Conservation (phyloP, 2,329 filamentous ascomycete species). For the Penicillium sp. region DNA sequence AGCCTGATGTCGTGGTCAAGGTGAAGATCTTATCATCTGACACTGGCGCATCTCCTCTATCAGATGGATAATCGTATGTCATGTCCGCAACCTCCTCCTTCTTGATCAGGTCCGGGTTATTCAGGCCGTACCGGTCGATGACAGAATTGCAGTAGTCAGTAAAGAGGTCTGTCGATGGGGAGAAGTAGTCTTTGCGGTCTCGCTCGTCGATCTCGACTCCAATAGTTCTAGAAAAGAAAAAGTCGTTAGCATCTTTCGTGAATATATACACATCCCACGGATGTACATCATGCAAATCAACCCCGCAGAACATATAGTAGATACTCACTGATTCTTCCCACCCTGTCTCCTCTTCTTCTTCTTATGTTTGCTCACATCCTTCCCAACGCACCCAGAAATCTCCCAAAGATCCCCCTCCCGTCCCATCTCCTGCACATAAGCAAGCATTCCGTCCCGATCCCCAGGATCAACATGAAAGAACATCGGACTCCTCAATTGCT, state of each 20-base stretch:
- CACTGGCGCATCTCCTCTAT: slow-evolving; percentile 41
- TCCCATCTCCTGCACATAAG: slow-evolving; percentile 63
- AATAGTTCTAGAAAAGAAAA: slow-evolving; percentile 12
- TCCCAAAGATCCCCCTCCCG: slow-evolving; percentile 67
- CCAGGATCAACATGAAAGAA: slow-evolving; percentile 78
- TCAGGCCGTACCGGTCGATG: slow-evolving; percentile 59
- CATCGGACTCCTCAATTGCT: slow-evolving; percentile 74
- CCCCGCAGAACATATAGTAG: too few relatives aligned
- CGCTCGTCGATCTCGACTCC: slow-evolving; percentile 62
- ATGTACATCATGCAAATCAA: too few relatives aligned
- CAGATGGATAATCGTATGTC: slow-evolving; percentile 51
- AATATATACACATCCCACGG: too few relatives aligned
- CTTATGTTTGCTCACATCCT: slow-evolving; percentile 76
- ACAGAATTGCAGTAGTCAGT: slow-evolving; percentile 62
- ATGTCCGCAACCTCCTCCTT: slow-evolving; percentile 63
- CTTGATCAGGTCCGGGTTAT: slow-evolving; percentile 53
- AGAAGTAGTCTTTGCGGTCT: slow-evolving; percentile 69
- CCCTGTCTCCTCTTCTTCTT: slow-evolving; percentile 70
- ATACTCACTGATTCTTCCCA: slow-evolving; percentile 45
- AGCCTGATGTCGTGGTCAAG: slow-evolving; percentile 56
- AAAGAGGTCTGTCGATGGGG: slow-evolving; percentile 63
- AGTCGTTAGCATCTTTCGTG: background rate
- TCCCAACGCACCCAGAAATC: slow-evolving; percentile 73
- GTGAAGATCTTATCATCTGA: slow-evolving; percentile 63
- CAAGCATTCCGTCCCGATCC: slow-evolving; percentile 71